phyloP scores from a whole-genome alignment of 805 yeast genomes.

The Candida sanyiensis region DNA sequence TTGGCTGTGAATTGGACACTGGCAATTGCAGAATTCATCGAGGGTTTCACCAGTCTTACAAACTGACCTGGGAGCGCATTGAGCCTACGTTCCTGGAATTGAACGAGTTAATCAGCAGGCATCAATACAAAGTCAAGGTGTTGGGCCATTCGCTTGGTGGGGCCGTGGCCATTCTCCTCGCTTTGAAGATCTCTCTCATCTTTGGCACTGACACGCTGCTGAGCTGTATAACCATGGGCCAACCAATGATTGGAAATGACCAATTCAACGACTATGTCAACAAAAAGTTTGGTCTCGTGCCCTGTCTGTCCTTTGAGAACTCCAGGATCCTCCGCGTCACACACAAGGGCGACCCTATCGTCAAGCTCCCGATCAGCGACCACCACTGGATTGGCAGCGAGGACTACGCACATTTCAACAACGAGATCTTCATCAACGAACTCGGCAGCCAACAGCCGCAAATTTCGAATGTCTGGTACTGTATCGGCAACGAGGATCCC shows the following conservation, averaged over 20 bases:
- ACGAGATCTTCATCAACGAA: conserved; percentile 24
- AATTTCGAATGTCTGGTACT: conserved; percentile 62
- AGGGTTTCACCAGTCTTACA: conserved; percentile 18
- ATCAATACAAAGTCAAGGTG: conserved; percentile 13
- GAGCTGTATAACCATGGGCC: conserved; percentile 23
- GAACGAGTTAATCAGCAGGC: not conserved
- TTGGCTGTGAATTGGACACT: not conserved
- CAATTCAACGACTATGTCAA: conserved; percentile 15
- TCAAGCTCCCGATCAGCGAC: conserved; percentile 21
- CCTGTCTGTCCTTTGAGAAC: not conserved
- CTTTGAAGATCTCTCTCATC: conserved; percentile 5
- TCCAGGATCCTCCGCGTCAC: conserved; percentile 19
- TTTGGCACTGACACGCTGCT: not conserved
- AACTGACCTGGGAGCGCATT: conserved; percentile 8
- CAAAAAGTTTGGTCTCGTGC: conserved; percentile 5
- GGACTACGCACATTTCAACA: conserved; percentile 15
- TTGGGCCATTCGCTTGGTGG: conserved; percentile 29
- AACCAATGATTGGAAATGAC: conserved; percentile 24
- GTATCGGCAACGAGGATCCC: conserved; percentile 60
- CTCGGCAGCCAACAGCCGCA: conserved; percentile 14
- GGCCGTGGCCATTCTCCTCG: conserved; percentile 19
- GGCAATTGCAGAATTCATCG: conserved; percentile 21
- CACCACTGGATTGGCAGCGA: conserved; percentile 14
- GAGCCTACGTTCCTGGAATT: conserved; percentile 3
- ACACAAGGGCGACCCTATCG: conserved; percentile 25